These are phyloP conservation scores for Eucalyptus regnans DNA, from an alignment of 345 rosid genomes.

Conservation along the genomic window DNA sequence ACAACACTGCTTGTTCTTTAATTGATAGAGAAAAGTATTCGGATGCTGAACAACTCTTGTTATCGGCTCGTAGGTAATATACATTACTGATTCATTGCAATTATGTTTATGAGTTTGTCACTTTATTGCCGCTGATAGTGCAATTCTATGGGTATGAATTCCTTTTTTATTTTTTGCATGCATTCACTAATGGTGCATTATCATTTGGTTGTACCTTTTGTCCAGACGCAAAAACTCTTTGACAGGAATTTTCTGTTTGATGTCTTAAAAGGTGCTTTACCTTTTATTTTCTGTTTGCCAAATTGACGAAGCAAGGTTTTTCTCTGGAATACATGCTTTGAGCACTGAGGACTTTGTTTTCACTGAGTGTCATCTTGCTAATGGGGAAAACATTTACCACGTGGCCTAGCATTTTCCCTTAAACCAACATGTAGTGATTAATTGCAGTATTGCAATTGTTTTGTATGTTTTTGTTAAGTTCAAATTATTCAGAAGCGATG, in stretches of 20 bases:
- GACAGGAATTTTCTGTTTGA: neutral
- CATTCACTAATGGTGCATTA: neutral
- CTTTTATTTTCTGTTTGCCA: neutral
- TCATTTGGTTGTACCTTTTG: neutral
- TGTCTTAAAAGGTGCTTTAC: neutral
- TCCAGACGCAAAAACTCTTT: neutral
- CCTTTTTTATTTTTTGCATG: neutral
- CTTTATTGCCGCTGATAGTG: neutral
- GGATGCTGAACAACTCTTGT: constrained; percentile 86
- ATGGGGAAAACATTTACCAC: neutral
- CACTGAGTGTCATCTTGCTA: neutral
- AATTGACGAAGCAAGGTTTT: neutral
- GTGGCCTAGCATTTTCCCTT: neutral
- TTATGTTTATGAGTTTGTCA: neutral
- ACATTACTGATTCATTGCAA: neutral
- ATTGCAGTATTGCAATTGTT: neutral
- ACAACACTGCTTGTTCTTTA: constrained; percentile 78
- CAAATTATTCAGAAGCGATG: neutral
- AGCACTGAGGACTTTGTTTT: neutral
- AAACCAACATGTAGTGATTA: neutral
- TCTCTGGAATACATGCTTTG: neutral
- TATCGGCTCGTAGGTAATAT: constrained; percentile 66
- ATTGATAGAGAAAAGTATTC: constrained; percentile 43
- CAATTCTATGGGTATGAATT: neutral
- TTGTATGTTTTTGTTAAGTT: neutral